Percentiles rank a stretch among this genome's conserved stretches.
phyloP scores from a whole-genome alignment of 1,284 basidiomycete species.

The Tremellales sp. region DNA sequence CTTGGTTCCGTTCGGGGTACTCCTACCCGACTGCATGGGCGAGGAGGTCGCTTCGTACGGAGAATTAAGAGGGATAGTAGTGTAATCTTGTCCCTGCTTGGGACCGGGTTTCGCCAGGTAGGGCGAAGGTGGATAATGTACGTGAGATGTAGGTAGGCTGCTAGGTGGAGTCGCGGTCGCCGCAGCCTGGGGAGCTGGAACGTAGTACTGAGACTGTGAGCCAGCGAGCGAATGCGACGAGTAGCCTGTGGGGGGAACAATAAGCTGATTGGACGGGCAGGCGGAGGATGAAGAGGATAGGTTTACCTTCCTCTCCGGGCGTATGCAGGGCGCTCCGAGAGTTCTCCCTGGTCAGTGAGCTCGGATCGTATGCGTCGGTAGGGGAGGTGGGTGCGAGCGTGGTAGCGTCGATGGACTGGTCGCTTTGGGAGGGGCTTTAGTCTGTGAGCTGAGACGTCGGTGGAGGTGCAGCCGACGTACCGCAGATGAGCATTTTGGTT shows the following conservation, averaged over 20 bases:
- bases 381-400: constrained; percentile 3
- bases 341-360: constrained; percentile 10
- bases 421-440: constrained; percentile 7
- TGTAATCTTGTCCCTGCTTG: constrained; percentile 18
- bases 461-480: constrained; percentile 6
- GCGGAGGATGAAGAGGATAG: background rate
- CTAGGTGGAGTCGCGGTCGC: background rate
- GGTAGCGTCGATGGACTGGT: constrained; percentile 19
- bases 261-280: background rate
- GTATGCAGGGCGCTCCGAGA: constrained; percentile 20
- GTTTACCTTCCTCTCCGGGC: constrained; percentile 12
- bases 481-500: constrained; percentile 14
- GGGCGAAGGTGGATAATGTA: constrained; percentile 40
- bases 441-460: background rate
- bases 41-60: constrained; percentile 10
- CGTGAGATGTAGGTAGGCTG: constrained; percentile 16
- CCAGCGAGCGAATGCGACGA: background rate
- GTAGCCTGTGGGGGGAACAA: constrained; percentile 1
- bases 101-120: constrained; percentile 12
- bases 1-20: constrained; percentile 23
- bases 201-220: constrained; percentile 6
- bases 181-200: background rate
- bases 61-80: constrained; percentile 32
- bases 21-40: constrained; percentile 16
- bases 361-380: constrained; percentile 18